These are phyloP conservation scores for Dysphania ambrosioides DNA, from an alignment of 148 eudicot species.

Conservation along the genomic window DNA sequence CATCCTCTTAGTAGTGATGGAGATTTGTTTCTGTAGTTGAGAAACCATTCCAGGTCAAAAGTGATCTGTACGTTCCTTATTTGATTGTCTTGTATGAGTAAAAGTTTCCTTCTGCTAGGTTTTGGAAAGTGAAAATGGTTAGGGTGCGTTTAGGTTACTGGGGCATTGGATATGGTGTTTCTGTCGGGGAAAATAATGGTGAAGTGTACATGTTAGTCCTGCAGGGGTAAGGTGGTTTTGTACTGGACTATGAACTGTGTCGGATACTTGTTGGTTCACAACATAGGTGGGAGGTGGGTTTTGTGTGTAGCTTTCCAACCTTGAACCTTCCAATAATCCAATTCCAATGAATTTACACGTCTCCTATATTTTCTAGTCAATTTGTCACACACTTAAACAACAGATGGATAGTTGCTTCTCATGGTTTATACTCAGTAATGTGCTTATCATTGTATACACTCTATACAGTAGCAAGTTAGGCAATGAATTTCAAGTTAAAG, in stretches of 20 bases:
- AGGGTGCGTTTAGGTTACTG: not conserved
- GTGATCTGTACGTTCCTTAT: not conserved
- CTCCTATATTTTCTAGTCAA: too few relatives aligned
- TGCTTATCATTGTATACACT: too few relatives aligned
- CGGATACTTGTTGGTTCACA: not conserved
- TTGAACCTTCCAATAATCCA: too few relatives aligned
- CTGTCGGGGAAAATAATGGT: not conserved
- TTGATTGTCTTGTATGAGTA: not conserved
- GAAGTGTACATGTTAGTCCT: not conserved
- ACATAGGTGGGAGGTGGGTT: not conserved
- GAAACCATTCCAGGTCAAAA: not conserved
- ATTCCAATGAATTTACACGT: too few relatives aligned
- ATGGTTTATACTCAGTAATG: not conserved
- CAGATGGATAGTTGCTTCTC: not conserved
- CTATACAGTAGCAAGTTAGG: not conserved
- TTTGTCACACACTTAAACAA: too few relatives aligned
- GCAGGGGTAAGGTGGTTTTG: not conserved
- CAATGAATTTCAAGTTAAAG: conserved; percentile 1
- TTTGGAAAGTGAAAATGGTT: not conserved
- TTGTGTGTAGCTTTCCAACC: too few relatives aligned
- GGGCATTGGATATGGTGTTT: not conserved
- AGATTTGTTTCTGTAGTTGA: not conserved
- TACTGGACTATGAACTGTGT: not conserved
- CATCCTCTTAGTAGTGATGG: not conserved
- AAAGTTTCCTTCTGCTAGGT: not conserved